Evolutionary conservation across 1,284 basidiomycete species (phyloP), one percentile per base, ranked within the genome.

Genomic region (Apiotrichum gracile): DNA sequence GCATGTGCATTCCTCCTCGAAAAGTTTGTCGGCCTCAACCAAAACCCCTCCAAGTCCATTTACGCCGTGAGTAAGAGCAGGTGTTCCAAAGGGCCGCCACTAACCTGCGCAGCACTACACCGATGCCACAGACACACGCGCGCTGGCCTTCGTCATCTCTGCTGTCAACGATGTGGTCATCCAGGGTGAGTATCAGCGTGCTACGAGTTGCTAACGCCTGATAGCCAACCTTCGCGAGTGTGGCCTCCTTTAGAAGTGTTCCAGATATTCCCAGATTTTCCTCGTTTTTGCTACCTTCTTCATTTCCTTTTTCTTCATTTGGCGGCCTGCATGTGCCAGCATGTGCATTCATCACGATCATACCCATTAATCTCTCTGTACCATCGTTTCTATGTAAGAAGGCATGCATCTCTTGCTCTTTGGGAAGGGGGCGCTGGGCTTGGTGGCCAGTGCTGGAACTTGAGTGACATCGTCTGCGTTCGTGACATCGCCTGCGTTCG

Each of bases 1-100:
- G 90, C 90, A 14, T 91, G 86, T 74, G 83, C 87, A 63, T 92
- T 90, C 73, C 80, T 92, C 52, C 77, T 92, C 38, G 87, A 91
- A 68, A 85, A 87, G 44, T 93, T 93, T 73, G 87, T 91, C 19
- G 83, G 82, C 21, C 80, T 92, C 54, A 92, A 92, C 73, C 88
- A 91, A 77, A 88, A 85, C 63, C 85, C 88, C 12, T 66, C 72
- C 24, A 80, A 79, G 65, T 76, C 76, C 52, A 74, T 79, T 54
- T 76, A 77, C 61, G 70, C 72, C 29, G 71, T 73, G 49, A 51
- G 65, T 63, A 13, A 3, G 12, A 10, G 17, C 14, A 16, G 13
- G 16, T 24, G 19, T 42, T 10, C 27, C 21, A 27, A 53, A 44
- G 33, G n/a, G n/a, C n/a, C 44, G 41, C 17, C 51, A 33, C 46